Percentiles rank a stretch among this genome's conserved stretches.
Evolutionary conservation across 305 asterid genomes (phyloP).

Genomic region (Plantago coronopus): DNA sequence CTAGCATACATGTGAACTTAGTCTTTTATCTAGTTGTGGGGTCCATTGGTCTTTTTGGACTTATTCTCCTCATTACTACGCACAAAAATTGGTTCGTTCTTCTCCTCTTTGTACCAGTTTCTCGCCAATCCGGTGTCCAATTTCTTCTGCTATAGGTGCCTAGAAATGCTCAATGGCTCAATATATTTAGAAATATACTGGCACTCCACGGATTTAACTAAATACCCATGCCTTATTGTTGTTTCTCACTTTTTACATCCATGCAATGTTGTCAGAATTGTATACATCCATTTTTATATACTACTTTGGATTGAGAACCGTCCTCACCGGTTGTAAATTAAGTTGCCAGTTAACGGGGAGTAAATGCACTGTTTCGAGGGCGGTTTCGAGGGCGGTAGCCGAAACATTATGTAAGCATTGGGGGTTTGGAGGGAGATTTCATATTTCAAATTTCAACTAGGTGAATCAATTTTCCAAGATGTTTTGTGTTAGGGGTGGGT

Average conservation of each 20-base stretch:
- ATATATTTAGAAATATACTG: too few relatives aligned
- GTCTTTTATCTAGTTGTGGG: slow-evolving; percentile 88
- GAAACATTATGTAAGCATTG: too few relatives aligned
- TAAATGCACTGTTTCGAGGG: neutral
- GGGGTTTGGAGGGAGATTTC: too few relatives aligned
- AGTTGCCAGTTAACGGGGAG: neutral
- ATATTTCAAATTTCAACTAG: too few relatives aligned
- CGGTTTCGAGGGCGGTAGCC: neutral
- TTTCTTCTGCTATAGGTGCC: slow-evolving; percentile 17
- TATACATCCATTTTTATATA: neutral
- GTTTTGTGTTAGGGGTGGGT: too few relatives aligned
- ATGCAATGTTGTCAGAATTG: neutral
- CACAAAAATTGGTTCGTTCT: slow-evolving; percentile 67
- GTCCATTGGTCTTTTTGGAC: slow-evolving; percentile 83
- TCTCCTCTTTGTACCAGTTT: slow-evolving; percentile 26
- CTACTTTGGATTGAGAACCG: too few relatives aligned
- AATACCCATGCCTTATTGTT: too few relatives aligned
- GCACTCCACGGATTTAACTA: too few relatives aligned
- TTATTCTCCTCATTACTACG: slow-evolving; percentile 78
- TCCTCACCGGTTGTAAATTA: neutral
- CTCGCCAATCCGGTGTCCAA: slow-evolving; percentile 14
- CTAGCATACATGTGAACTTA: slow-evolving; percentile 90
- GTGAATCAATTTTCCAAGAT: too few relatives aligned
- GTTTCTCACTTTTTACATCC: neutral
- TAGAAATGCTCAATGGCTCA: slow-evolving; percentile 1